Conservation (phyloP, 176 grass and related monocot genomes). For the Avena atlantica region DNA sequence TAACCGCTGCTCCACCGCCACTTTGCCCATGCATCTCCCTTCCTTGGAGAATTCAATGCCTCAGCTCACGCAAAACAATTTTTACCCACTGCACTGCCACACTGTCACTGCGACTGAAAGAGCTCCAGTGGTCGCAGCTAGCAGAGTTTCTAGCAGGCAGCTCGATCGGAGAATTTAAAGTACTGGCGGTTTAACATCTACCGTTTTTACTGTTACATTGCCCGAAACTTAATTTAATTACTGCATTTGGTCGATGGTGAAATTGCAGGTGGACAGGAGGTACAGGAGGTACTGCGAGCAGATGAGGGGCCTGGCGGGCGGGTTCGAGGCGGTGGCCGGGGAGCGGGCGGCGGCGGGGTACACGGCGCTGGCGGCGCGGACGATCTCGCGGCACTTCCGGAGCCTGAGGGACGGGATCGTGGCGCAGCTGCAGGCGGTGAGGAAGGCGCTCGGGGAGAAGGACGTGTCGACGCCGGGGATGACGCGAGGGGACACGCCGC, state of each 20-base stretch:
- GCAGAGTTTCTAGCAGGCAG: slow-evolving; percentile 37
- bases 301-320: slow-evolving; percentile 56
- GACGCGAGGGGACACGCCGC: slow-evolving; percentile 76
- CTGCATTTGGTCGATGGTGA: background rate
- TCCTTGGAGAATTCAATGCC: slow-evolving; percentile 48
- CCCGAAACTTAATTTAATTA: background rate
- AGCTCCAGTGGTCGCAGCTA: slow-evolving; percentile 23
- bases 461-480: slow-evolving; percentile 50
- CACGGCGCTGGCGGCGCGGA: slow-evolving; percentile 69
- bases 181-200: slow-evolving; percentile 24
- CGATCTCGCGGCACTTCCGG: slow-evolving; percentile 85
- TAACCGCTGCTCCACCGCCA: slow-evolving; percentile 31
- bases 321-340: slow-evolving; percentile 80
- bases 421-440: slow-evolving; percentile 56
- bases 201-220: slow-evolving; percentile 59
- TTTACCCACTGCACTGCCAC: slow-evolving; percentile 22
- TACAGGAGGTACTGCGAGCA: slow-evolving; percentile 91
- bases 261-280: slow-evolving; percentile 74
- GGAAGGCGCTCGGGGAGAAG: slow-evolving; percentile 81
- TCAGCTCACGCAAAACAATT: background rate
- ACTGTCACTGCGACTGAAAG: slow-evolving; percentile 18
- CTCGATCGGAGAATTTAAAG: slow-evolving; percentile 3
- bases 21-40: slow-evolving; percentile 55
- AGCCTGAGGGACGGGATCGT: slow-evolving; percentile 78
- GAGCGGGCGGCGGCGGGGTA: slow-evolving; percentile 72